A percentile compares a stretch with the other conserved stretches of the same genome.
Evolutionary conservation across 495 filamentous ascomycete genomes (phyloP).

Genomic region (Chaetomium fimeti): DNA sequence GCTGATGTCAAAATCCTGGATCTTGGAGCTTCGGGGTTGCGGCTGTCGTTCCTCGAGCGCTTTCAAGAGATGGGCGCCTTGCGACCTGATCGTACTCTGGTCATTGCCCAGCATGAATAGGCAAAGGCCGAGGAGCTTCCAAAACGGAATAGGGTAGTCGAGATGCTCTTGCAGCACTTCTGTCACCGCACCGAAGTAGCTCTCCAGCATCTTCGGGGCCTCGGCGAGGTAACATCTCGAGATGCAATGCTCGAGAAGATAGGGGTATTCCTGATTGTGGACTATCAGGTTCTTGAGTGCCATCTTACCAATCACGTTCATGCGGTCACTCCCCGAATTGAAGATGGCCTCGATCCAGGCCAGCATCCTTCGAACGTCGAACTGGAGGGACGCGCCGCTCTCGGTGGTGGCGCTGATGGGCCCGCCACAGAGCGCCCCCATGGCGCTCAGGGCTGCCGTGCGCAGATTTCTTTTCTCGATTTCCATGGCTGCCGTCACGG

Average conservation of each 20-base stretch:
- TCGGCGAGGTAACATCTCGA: constrained; percentile 80
- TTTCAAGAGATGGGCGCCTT: constrained; percentile 80
- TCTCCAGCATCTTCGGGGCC: constrained; percentile 79
- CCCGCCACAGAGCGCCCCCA: constrained; percentile 91
- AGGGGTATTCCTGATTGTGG: constrained; percentile 81
- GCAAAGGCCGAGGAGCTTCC: constrained; percentile 82
- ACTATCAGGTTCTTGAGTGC: constrained; percentile 88
- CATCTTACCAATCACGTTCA: constrained; percentile 84
- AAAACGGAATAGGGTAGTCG: constrained; percentile 80
- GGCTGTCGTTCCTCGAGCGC: constrained; percentile 80
- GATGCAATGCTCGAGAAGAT: constrained; percentile 81
- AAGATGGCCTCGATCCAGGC: constrained; percentile 95
- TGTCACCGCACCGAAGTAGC: constrained; percentile 91
- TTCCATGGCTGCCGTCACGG: constrained; percentile 83
- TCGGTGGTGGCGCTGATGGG: constrained; percentile 86
- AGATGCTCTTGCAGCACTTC: constrained; percentile 77
- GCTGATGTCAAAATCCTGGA: constrained; percentile 97
- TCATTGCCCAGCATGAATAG: constrained; percentile 90
- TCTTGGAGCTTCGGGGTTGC: constrained; percentile 68
- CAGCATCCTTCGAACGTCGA: constrained; percentile 88
- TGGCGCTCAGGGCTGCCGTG: constrained; percentile 87
- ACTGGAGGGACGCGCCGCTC: constrained; percentile 75
- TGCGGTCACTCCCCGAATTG: constrained; percentile 79
- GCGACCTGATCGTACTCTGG: constrained; percentile 80
- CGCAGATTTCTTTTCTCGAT: constrained; percentile 92